Base-by-base conservation (phyloP, 352 stramenopile genomes). In the Phytophthora pistaciae region DNA sequence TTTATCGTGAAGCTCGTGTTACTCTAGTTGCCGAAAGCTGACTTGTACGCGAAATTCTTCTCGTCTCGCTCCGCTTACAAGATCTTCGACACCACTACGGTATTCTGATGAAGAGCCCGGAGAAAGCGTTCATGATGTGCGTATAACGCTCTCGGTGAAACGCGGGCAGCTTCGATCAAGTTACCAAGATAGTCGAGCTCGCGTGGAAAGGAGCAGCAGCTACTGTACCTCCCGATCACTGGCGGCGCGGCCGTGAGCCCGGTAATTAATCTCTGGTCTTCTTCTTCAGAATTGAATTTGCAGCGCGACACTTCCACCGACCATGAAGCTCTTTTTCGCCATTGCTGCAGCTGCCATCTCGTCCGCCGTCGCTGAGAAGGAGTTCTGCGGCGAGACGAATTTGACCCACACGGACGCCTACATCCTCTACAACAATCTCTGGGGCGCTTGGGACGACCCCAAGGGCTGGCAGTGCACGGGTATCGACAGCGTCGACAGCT, bases 371-470 rank as follows among this genome's bases (percentile, higher is more conserved):
- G 65, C 74, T 7, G 29, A 33, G 20, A 68, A 75, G 33, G 27
- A 60, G 49, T 66, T 66, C 48, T 83, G 75, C 49, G 68, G 72
- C 23, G 72, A 83, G 29, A 80, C 65, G 72, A 72, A 74, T 29
- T 72, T 56, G 20, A 40, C 40, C 11, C 60, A 56, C 27, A 58
- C 70, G 6, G 72, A 65, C 56, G 75, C 74, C 49, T 83, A 76
- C 66, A 83, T 68, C 31, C 27, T 83, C 6, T 80, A 83, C 72
- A 80, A 77, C 58, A 80, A 83, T 44, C 61, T 80, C 3, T 83
- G 75, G 75, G 67, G 64, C 59, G 64, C 64, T 29, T 67, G 57
- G 13, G 66, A 75, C 23, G 70, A 72, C 56, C 44, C 64, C 8
- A 70, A 60, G 16, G 70, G 70, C 5, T 42, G 64, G 2, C 65